Evolutionary conservation across 2,329 filamentous ascomycete genomes (phyloP).

Genomic region (Teratosphaeria pseudoeucalypti): DNA sequence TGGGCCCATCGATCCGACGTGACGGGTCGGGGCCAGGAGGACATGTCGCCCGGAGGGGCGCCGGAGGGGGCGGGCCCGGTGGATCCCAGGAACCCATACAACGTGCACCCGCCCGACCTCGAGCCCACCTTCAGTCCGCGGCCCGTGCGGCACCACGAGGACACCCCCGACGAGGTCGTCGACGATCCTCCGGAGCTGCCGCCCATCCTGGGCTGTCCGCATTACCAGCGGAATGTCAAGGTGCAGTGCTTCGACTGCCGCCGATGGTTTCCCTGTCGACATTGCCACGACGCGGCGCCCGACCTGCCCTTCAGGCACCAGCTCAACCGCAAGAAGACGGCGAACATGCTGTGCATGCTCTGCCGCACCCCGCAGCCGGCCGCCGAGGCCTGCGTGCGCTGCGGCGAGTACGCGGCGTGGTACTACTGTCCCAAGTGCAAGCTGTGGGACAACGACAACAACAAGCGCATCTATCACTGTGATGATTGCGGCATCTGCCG

Average conservation of each 20-base stretch:
- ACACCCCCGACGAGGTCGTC: conserved; percentile 38
- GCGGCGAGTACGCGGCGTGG: conserved; percentile 65
- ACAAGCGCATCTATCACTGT: conserved; percentile 92
- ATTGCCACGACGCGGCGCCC: conserved; percentile 91
- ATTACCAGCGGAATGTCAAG: conserved; percentile 94
- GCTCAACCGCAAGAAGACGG: conserved; percentile 71
- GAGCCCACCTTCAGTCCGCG: conserved; percentile 25
- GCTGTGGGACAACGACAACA: conserved; percentile 87
- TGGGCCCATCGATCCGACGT: conserved; percentile 12
- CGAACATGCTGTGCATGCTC: conserved; percentile 96
- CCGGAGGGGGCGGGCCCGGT: conserved; percentile 8
- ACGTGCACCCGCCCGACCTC: conserved; percentile 23
- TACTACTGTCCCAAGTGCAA: conserved; percentile 96
- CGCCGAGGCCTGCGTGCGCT: conserved; percentile 65
- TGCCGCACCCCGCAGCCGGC: conserved; percentile 78
- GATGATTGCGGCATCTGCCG: conserved; percentile 92
- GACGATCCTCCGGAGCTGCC: conserved; percentile 32
- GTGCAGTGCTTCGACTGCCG: conserved; percentile 84
- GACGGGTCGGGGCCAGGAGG: neutral
- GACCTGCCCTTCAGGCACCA: conserved; percentile 30
- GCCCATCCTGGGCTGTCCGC: conserved; percentile 64
- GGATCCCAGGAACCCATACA: conserved; percentile 28
- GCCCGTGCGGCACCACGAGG: conserved; percentile 19
- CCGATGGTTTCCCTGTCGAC: conserved; percentile 87
- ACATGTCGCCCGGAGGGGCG: neutral